These are phyloP conservation scores for Starmerella riodocensis DNA, from an alignment of 805 yeast genomes.

Conservation along the genomic window DNA sequence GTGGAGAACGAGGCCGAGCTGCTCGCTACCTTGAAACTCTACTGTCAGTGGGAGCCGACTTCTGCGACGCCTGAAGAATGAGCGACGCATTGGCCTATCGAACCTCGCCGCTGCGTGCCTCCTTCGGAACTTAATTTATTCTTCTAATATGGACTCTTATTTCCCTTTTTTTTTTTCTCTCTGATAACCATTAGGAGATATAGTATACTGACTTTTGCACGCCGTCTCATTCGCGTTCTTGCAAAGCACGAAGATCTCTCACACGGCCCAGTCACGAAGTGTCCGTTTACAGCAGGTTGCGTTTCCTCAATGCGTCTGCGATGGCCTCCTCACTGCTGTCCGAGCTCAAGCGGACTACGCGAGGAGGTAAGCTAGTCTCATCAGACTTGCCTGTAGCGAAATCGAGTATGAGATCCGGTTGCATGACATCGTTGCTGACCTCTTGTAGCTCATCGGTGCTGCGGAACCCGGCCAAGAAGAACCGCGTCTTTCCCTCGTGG, in stretches of 20 bases:
- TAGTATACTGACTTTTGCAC: no score
- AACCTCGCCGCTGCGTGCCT: no score
- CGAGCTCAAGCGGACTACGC: no score
- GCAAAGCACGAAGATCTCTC: no score
- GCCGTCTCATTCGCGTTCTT: no score
- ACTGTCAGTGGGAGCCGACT: slow-evolving; percentile 25
- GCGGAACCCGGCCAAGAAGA: slow-evolving; percentile 17
- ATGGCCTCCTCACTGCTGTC: neutral
- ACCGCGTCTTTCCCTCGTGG: slow-evolving; percentile 15
- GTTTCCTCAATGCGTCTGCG: slow-evolving; percentile 5
- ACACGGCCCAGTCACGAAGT: no score
- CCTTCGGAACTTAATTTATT: no score
- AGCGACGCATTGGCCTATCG: no score
- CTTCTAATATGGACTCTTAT: no score
- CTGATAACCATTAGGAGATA: neutral
- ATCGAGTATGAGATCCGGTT: slow-evolving; percentile 19
- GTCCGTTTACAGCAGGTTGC: slow-evolving; percentile 10
- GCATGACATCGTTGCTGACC: slow-evolving; percentile 16
- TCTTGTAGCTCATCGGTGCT: slow-evolving; percentile 1
- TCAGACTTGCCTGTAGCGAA: slow-evolving; percentile 9
- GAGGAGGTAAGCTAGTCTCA: neutral
- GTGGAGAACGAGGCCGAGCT: slow-evolving; percentile 27
- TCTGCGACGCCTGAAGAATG: no score
- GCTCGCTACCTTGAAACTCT: slow-evolving; percentile 24
- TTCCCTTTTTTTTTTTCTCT: neutral